Percentiles rank a stretch among this genome's conserved stretches.
These are phyloP conservation scores for Tinospora cordifolia DNA, from an alignment of 164 flowering plant genomes.

Conservation along the genomic window DNA sequence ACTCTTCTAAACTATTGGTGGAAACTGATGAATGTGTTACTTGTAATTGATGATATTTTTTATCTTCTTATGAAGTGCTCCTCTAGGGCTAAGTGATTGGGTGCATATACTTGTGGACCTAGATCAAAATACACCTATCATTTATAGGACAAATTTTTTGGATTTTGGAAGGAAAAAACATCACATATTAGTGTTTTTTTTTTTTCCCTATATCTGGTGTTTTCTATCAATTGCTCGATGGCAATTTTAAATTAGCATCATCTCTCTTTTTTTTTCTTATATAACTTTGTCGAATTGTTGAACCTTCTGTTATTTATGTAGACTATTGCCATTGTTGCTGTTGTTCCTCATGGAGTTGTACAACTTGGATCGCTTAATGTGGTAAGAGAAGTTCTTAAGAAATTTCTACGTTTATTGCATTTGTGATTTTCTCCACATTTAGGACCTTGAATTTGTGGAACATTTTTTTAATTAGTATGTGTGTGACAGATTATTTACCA, in stretches of 20 bases:
- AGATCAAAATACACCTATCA: background rate
- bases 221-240: background rate
- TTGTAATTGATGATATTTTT: background rate
- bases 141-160: background rate
- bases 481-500: too few relatives aligned
- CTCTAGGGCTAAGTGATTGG: background rate
- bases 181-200: background rate
- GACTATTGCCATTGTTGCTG: constrained; percentile 66
- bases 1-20: background rate
- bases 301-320: constrained; percentile 19
- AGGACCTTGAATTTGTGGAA: background rate
- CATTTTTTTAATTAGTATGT: too few relatives aligned
- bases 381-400: constrained; percentile 30
- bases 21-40: background rate
- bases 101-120: background rate
- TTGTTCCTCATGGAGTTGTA: constrained; percentile 68
- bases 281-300: background rate
- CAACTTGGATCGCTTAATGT: constrained; percentile 67
- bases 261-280: background rate
- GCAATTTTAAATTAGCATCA: background rate
- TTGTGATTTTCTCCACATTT: background rate
- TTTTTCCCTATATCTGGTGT: background rate
- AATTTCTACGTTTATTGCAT: background rate
- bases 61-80: background rate
- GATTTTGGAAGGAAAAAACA: background rate